Evolutionary conservation across 176 grass and related monocot species (phyloP).

Genomic region (Alloteropsis semialata): DNA sequence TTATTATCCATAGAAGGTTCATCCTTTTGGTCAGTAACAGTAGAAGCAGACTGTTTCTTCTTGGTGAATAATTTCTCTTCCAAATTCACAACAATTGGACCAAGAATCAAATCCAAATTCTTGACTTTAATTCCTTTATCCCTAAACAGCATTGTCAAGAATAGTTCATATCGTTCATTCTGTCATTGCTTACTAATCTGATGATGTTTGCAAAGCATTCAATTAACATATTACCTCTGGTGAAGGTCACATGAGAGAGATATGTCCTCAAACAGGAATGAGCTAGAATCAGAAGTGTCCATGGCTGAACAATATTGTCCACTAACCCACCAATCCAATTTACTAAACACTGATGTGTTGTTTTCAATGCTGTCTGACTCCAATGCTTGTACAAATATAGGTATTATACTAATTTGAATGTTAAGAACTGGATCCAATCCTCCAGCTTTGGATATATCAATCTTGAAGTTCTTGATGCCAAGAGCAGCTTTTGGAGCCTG

Average conservation of each 20-base stretch:
- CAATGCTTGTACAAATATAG: conserved; percentile 69
- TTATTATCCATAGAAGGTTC: conserved; percentile 46
- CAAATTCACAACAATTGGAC: conserved; percentile 53
- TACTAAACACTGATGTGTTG: conserved; percentile 42
- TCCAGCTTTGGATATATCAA: conserved; percentile 70
- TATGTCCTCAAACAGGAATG: conserved; percentile 54
- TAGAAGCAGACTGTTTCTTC: conserved; percentile 49
- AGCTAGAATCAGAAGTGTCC: conserved; percentile 43
- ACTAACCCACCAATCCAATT: conserved; percentile 45
- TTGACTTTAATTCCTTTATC: conserved; percentile 46
- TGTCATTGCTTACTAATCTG: conserved; percentile 12
- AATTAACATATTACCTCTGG: conserved; percentile 35
- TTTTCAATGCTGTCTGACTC: conserved; percentile 41
- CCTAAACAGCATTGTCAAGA: conserved; percentile 35
- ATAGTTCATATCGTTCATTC: not conserved
- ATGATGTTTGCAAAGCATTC: conserved; percentile 7
- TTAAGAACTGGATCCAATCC: conserved; percentile 48
- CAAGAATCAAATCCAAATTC: conserved; percentile 42
- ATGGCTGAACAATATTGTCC: conserved; percentile 62
- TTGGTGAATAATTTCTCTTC: conserved; percentile 78
- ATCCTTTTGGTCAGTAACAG: conserved; percentile 49
- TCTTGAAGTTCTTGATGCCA: conserved; percentile 67
- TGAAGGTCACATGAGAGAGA: conserved; percentile 45
- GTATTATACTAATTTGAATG: conserved; percentile 57
- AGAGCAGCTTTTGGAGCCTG: conserved; percentile 78